Percentiles rank a stretch among this genome's conserved stretches.
phyloP scores from a whole-genome alignment of 2,329 filamentous ascomycete species.

The Aureobasidium leucospermi region DNA sequence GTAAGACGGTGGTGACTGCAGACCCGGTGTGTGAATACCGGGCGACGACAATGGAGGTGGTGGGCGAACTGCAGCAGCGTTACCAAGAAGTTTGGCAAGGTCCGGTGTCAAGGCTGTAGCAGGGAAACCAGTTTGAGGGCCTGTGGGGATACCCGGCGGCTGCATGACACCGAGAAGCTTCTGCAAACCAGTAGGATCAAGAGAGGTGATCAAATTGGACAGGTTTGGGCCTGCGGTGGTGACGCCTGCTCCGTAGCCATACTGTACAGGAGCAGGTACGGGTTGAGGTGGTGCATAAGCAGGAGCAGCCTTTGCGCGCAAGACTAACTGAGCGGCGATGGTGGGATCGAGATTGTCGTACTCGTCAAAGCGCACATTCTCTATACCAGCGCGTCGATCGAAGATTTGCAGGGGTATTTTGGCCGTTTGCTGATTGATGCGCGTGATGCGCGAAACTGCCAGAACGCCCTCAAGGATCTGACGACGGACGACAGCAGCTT shows the following conservation, averaged over 20 bases:
- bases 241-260: constrained; percentile 24
- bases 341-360: constrained; percentile 75
- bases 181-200: constrained; percentile 65
- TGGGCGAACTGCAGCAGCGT: constrained; percentile 15
- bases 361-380: constrained; percentile 76
- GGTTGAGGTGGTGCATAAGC: constrained; percentile 27
- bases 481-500: constrained; percentile 71
- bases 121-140: constrained; percentile 20
- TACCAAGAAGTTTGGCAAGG: constrained; percentile 32
- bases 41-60: constrained; percentile 3
- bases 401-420: constrained; percentile 81
- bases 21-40: neutral
- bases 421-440: constrained; percentile 56
- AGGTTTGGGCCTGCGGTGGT: constrained; percentile 40
- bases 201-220: constrained; percentile 56
- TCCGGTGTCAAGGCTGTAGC: constrained; percentile 26
- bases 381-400: constrained; percentile 65
- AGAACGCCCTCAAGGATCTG: constrained; percentile 85
- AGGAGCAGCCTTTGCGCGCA: constrained; percentile 55
- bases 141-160: constrained; percentile 30
- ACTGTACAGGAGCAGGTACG: constrained; percentile 28
- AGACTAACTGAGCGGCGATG: constrained; percentile 73
- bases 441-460: constrained; percentile 71
- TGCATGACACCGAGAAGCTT: constrained; percentile 57
- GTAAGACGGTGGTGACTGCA: neutral